Percentiles rank a stretch among this genome's conserved stretches.
phyloP scores from a whole-genome alignment of 1,139 yeast species.

The Kodamaea sp. region DNA sequence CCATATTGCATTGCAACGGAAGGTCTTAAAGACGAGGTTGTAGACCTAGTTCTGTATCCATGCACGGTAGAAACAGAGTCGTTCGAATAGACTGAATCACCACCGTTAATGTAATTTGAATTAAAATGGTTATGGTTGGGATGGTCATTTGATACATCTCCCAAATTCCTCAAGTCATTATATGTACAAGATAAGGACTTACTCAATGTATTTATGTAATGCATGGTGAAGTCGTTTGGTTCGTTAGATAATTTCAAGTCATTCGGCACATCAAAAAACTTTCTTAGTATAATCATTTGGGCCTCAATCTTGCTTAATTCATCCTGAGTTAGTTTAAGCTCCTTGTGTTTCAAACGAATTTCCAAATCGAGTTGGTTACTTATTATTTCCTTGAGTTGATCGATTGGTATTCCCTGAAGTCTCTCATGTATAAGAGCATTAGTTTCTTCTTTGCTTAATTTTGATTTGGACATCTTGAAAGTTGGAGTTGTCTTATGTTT shows the following conservation, averaged over 20 bases:
- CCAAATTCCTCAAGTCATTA: conserved; percentile 18
- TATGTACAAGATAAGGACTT: conserved; percentile 34
- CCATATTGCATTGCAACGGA: conserved; percentile 8
- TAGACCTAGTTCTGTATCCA: conserved; percentile 47
- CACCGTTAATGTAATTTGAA: conserved; percentile 8
- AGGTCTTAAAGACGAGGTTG: conserved; percentile 50
- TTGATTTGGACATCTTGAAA: neutral
- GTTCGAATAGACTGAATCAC: conserved; percentile 4
- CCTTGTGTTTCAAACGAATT: conserved; percentile 66
- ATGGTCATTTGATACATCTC: conserved; percentile 6
- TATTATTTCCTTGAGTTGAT: conserved; percentile 36
- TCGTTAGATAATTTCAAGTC: conserved; percentile 35
- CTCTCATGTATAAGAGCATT: conserved; percentile 16
- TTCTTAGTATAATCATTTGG: conserved; percentile 51
- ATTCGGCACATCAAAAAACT: conserved; percentile 49
- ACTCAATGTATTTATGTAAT: conserved; percentile 41
- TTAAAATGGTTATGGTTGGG: conserved; percentile 9
- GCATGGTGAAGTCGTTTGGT: conserved; percentile 49
- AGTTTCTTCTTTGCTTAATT: conserved; percentile 4
- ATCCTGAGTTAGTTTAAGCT: conserved; percentile 52
- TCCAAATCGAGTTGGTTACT: conserved; percentile 63
- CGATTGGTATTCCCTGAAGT: conserved; percentile 34
- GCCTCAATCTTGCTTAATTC: conserved; percentile 66
- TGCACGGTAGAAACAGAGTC: conserved; percentile 15
- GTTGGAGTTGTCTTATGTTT: neutral